Conservation (phyloP, 495 filamentous ascomycete species). For the Podospora tetraspora region DNA sequence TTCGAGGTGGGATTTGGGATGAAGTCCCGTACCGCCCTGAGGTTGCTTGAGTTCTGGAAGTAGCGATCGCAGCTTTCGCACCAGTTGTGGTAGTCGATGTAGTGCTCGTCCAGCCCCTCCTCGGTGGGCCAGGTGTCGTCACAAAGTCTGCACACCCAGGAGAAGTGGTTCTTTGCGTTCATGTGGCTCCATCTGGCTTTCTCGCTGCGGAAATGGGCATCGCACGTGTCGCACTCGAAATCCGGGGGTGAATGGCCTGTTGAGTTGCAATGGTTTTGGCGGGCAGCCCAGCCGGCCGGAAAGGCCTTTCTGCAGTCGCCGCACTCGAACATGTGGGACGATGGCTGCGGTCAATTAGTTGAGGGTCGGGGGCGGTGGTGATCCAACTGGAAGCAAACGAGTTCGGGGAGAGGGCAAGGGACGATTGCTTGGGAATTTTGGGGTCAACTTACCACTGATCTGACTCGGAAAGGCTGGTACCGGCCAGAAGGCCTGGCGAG, state of each 20-base stretch:
- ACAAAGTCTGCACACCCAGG: slow-evolving; percentile 24
- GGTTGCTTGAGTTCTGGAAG: slow-evolving; percentile 28
- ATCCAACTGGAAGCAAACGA: not conserved
- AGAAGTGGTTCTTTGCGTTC: slow-evolving; percentile 16
- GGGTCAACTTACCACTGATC: not conserved
- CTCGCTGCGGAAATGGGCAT: slow-evolving; percentile 16
- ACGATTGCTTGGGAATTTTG: not conserved
- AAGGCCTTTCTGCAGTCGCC: slow-evolving; percentile 21
- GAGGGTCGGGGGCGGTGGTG: not conserved
- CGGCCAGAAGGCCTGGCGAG: not conserved
- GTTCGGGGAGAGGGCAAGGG: not conserved
- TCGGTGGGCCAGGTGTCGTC: slow-evolving; percentile 3
- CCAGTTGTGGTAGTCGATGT: slow-evolving; percentile 22
- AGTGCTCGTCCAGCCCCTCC: slow-evolving; percentile 10
- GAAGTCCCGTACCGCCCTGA: slow-evolving; percentile 21
- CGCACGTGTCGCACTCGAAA: slow-evolving; percentile 26
- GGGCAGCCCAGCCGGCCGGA: slow-evolving; percentile 15
- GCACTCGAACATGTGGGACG: slow-evolving; percentile 20
- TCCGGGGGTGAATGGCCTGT: slow-evolving; percentile 18
- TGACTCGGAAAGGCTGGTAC: not conserved
- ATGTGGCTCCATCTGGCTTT: slow-evolving; percentile 20
- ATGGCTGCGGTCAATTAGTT: not conserved
- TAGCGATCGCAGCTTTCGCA: slow-evolving; percentile 26
- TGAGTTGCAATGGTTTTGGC: slow-evolving; percentile 21
- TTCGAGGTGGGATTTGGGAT: not conserved